Conservation (phyloP, 2,329 filamentous ascomycete species). For the Alternaria consortialis region DNA sequence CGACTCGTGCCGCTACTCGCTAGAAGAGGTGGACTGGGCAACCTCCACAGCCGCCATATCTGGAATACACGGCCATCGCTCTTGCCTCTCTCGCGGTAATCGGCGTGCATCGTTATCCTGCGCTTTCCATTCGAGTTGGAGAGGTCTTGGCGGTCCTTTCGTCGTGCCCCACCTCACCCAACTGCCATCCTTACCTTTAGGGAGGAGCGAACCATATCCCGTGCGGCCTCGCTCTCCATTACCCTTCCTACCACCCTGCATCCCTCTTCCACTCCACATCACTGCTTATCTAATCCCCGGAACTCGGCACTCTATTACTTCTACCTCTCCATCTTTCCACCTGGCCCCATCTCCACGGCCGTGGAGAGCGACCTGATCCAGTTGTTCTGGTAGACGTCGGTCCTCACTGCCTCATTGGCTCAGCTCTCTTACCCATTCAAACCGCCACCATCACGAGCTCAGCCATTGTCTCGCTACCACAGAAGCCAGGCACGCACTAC, state of each 20-base stretch:
- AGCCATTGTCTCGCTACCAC: constrained; percentile 13
- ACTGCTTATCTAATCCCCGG: constrained; percentile 14
- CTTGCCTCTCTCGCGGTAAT: background rate
- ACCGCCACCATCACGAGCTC: constrained; percentile 16
- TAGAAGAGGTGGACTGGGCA: constrained; percentile 28
- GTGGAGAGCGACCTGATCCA: constrained; percentile 2
- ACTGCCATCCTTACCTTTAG: constrained; percentile 34
- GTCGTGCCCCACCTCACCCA: constrained; percentile 35
- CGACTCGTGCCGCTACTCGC: constrained; percentile 35
- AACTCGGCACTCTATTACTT: constrained; percentile 6
- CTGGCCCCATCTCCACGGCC: constrained; percentile 11
- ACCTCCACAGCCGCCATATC: constrained; percentile 20
- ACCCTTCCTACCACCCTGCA: constrained; percentile 18
- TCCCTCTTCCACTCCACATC: constrained; percentile 25
- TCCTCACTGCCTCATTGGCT: constrained; percentile 15
- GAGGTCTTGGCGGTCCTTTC: constrained; percentile 31
- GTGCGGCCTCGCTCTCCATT: constrained; percentile 21
- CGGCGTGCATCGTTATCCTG: constrained; percentile 16
- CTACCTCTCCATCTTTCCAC: constrained; percentile 13
- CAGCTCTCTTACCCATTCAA: constrained; percentile 26
- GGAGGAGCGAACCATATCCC: constrained; percentile 29
- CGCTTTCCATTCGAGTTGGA: constrained; percentile 28
- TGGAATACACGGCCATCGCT: constrained; percentile 2
- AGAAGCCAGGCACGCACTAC: background rate
- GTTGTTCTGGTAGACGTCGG: background rate